Evolutionary conservation across 441 rosid species (phyloP).

Genomic region (Hura crepitans): DNA sequence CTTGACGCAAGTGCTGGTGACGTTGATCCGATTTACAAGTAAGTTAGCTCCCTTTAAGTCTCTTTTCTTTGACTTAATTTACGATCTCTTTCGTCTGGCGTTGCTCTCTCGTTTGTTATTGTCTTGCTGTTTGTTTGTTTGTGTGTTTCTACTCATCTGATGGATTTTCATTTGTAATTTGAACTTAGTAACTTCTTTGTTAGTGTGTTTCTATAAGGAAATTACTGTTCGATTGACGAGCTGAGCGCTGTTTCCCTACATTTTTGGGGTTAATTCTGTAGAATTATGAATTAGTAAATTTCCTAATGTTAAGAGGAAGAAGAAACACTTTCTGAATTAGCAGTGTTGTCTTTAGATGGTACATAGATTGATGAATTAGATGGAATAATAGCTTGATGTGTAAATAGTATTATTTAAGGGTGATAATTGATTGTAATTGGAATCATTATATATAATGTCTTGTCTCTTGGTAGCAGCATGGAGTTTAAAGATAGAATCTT

Average conservation of each 20-base stretch:
- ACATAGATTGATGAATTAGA: too few species aligned
- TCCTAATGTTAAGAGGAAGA: not conserved
- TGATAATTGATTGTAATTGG: slow-evolving; percentile 4
- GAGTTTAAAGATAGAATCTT: not conserved
- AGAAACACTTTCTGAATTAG: not conserved
- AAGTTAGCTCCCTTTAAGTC: slow-evolving; percentile 1
- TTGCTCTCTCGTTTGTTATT: not conserved
- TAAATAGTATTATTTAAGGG: not conserved
- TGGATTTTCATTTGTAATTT: not conserved
- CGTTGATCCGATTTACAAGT: slow-evolving; percentile 75
- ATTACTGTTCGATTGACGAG: slow-evolving; percentile 1
- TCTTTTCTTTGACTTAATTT: not conserved
- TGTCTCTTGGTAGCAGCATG: not conserved
- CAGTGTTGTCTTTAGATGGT: too few species aligned
- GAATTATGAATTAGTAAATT: not conserved
- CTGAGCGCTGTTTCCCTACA: too few species aligned
- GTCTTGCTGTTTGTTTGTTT: not conserved
- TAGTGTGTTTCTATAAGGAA: not conserved
- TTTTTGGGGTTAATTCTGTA: not conserved
- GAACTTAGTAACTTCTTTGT: not conserved
- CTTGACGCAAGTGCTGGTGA: slow-evolving; percentile 67
- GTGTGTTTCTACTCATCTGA: not conserved
- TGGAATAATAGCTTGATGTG: not conserved
- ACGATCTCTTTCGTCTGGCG: too few species aligned
- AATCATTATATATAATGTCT: not conserved